Percentiles rank a stretch among this genome's conserved stretches.
These are phyloP conservation scores for Gossypium thurberi DNA, from an alignment of 345 rosid species.

Conservation along the genomic window DNA sequence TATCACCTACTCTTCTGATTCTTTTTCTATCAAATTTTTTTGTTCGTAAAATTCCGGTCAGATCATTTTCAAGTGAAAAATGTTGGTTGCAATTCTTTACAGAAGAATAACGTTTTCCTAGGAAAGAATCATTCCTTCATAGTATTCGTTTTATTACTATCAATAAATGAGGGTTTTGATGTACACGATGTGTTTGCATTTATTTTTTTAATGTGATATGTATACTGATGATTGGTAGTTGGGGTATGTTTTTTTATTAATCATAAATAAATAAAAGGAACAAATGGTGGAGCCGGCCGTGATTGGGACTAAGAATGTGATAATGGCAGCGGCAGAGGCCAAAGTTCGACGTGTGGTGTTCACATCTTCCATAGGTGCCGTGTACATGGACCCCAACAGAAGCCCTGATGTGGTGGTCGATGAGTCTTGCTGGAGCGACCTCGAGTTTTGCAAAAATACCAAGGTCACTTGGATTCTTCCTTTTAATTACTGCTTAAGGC, in stretches of 20 bases:
- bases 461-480: constrained; percentile 34
- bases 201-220: neutral
- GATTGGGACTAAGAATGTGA: constrained; percentile 73
- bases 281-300: constrained; percentile 99
- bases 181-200: neutral
- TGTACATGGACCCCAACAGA: constrained; percentile 87
- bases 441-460: constrained; percentile 88
- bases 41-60: neutral
- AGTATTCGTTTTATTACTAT: no score
- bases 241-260: neutral
- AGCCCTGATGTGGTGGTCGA: constrained; percentile 66
- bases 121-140: neutral
- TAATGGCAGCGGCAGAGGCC: constrained; percentile 75
- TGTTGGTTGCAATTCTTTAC: neutral
- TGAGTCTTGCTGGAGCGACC: constrained; percentile 96
- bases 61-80: neutral
- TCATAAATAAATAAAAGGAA: constrained; percentile 34
- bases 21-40: neutral
- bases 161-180: neutral
- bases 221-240: neutral
- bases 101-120: no score
- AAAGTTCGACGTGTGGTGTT: constrained; percentile 79
- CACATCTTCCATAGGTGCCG: constrained; percentile 90
- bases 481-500: neutral
- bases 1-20: neutral